These are phyloP conservation scores for Rhododendron ovatum DNA, from an alignment of 148 eudicot species.

Conservation along the genomic window DNA sequence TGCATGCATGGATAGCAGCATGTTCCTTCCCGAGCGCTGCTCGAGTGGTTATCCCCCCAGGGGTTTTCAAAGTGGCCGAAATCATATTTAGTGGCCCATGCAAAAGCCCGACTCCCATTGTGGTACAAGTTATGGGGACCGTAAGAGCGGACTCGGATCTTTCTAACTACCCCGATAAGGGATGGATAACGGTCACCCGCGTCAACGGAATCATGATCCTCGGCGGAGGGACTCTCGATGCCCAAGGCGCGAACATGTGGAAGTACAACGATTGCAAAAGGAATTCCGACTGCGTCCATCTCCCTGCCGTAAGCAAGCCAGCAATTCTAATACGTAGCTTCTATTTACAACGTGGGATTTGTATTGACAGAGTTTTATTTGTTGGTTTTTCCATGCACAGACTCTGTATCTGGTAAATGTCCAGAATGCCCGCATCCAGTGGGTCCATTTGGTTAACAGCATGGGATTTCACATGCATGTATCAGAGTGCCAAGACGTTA, in stretches of 20 bases:
- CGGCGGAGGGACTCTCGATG: constrained; percentile 35
- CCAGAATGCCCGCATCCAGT: constrained; percentile 32
- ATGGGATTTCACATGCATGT: constrained; percentile 75
- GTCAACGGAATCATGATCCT: constrained; percentile 25
- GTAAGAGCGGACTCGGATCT: constrained; percentile 28
- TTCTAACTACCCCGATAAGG: constrained; percentile 22
- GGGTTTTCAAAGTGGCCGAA: constrained; percentile 22
- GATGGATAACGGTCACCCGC: constrained; percentile 27
- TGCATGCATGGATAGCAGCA: constrained; percentile 39
- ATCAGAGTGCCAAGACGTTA: constrained; percentile 20
- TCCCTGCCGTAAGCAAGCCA: constrained; percentile 34
- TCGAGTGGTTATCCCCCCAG: constrained; percentile 26
- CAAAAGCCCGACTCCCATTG: constrained; percentile 21
- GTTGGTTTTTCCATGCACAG: constrained; percentile 21
- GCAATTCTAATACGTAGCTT: no score
- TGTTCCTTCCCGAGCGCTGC: constrained; percentile 25
- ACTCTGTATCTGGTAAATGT: constrained; percentile 39
- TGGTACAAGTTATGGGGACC: constrained; percentile 26
- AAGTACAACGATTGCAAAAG: constrained; percentile 27
- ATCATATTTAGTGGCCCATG: constrained; percentile 40
- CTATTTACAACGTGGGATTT: not conserved
- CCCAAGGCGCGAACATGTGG: constrained; percentile 33
- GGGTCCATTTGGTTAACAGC: constrained; percentile 39
- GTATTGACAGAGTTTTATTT: no score
- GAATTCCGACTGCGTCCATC: constrained; percentile 22